Base-by-base conservation (phyloP, 2,329 filamentous ascomycete species). In the Phaeosphaeria sp. region DNA sequence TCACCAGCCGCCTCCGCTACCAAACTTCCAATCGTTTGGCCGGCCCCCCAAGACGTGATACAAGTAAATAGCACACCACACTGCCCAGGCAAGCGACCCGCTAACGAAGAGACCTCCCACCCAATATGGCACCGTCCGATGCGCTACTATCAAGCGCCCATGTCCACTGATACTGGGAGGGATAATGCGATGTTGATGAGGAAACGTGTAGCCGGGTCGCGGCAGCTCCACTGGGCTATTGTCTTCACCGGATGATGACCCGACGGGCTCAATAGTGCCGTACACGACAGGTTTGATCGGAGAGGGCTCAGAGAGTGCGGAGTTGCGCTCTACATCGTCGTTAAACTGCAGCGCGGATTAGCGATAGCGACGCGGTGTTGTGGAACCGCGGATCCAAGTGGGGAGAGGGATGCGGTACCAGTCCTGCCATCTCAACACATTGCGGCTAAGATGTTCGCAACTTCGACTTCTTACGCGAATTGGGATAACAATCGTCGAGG, bases 101-200 rank as follows among this genome's bases (percentile, higher is more conserved):
- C 67, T 21, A 8, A 68, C 65, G 7, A 67, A 39, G 2, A 66
- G 17, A 1, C 52, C 17, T 0, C 67, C 67, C 4, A 59, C 46
- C 51, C 61, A 60, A n/a, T 70, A 65, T n/a, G 67, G 63, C 6
- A 70, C 57, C 2, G 59, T 61, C 9, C 65, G 61, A 33, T 61
- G 61, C 13, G 64, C 65, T 9, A 65, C 30, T 6, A 70, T 60
- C 25, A 67, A 48, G 2, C 64, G 65, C 1, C 67, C 66, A 49
- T 70, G 65, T 2, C 67, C 65, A 11, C 49, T 65, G 47, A 70
- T 68, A 27, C 56, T 65, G 13, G 67, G 65, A 8, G 67, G 67
- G 13, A 65, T 61, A 55, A 70, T 70, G 58, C 65, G 62, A 51
- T 63, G 61, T 11, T 62, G 64, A n/a, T 65, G 45, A 6, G 59